Base-by-base conservation (phyloP, 192 early-diverging fungal species). In the Coemansia sp. region DNA sequence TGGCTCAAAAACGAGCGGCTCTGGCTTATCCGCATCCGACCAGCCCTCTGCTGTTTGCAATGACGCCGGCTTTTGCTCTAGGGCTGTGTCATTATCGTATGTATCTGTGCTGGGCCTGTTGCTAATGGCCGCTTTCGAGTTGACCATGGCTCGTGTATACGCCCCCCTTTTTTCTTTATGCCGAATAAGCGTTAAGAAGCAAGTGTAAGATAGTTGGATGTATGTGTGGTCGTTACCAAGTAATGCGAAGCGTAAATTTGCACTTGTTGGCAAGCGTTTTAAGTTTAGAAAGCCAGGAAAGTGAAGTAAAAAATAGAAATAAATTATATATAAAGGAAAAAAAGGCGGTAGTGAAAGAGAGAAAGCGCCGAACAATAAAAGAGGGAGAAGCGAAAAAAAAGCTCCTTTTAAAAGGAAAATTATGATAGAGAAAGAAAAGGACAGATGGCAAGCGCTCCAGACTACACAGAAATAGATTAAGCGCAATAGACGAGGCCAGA, bases 1-100 rank as follows among this genome's bases (percentile, higher is more conserved):
- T 4, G 76, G 70, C 54, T 79, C 76, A 24, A 73, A 79, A 6
- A 70, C 68, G 29, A 70, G 64, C n/a, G 70, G 64, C 36, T 67
- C 67, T 39, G 53, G 53, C 23, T 4, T 24, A 11, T 50, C 24
- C 1, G 22, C 20, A 16, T 3, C 2, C 13, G 39, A 16, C 14
- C 11, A 10, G 51, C 28, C 27, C 2, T 53, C 27, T 24, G 6
- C 14, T 50, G 48, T 23, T n/a, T 14, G 51, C 20, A 16, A 14
- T 29, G 27, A 14, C 25, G 23, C 49, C 19, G 24, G 6, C 51
- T 53, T 10, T 1, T 20, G 3, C 13, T 25, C 45, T 50, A 50
- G 29, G 49, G 4, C 24, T 13, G 24, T 2, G 55, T 5, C 28
- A 42, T 42, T 42, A 42, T 42, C 39, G 5, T 42, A 42, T 2